A percentile compares a stretch with the other conserved stretches of the same genome.
phyloP scores from a whole-genome alignment of 805 yeast species.

The Saturnispora diversa region DNA sequence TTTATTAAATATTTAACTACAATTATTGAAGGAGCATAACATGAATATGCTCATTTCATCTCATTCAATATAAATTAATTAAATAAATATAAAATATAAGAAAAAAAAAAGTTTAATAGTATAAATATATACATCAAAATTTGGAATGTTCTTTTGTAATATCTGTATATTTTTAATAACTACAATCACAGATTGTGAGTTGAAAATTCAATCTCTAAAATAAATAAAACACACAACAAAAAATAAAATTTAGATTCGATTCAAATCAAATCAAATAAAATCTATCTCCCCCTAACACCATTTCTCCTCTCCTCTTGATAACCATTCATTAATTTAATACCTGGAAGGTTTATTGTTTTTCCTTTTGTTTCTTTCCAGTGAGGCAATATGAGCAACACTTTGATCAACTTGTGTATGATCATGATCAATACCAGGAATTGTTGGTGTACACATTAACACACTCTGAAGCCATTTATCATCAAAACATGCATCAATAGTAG shows the following conservation, averaged over 20 bases:
- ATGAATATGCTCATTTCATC: neutral
- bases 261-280: no score
- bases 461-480: conserved; percentile 59
- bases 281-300: no score
- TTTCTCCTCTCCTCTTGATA: no score
- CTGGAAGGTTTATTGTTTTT: conserved; percentile 2
- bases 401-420: conserved; percentile 85
- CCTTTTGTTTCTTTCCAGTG: conserved; percentile 74
- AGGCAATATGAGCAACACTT: conserved; percentile 91
- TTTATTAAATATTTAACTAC: conserved; percentile 63
- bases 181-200: no score
- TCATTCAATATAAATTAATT: no score
- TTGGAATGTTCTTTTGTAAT: no score
- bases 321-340: conserved; percentile 1
- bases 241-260: no score
- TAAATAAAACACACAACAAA: no score
- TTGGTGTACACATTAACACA: conserved; percentile 58
- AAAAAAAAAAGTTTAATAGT: neutral
- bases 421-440: conserved; percentile 50
- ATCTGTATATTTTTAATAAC: neutral
- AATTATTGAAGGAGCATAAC: conserved; percentile 14
- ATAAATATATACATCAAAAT: neutral
- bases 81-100: neutral
- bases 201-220: no score
- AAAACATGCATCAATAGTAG: conserved; percentile 72